Evolutionary conservation across 2,329 filamentous ascomycete species (phyloP), one percentile per base, ranked within the genome.

Genomic region (Myriosclerotinia scirpicola): DNA sequence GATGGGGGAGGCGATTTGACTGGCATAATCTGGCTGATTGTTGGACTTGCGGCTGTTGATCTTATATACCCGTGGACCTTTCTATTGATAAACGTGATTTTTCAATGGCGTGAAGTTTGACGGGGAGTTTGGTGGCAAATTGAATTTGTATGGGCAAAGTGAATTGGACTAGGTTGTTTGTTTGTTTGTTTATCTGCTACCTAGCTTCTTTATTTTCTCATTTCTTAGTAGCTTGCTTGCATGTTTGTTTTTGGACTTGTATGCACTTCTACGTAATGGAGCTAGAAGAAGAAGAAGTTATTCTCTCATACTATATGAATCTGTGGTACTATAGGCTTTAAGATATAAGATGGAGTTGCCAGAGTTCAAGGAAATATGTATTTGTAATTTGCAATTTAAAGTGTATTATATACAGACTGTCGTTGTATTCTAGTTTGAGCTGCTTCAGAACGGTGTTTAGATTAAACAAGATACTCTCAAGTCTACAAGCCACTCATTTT

Each of bases 301-400:
- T 38, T 22, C 12, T 42, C 38, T 30, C 8, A 58, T 7, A 30
- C 2, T 3, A 34, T 4, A 44, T 8, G 22, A 56, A 20, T 38
- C 30, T n/a, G 5, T 14, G 34, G 17, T 38, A 12, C 15, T 3
- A 8, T 20, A 14, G 8, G 3, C 30, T 11, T 20, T 9, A 1
- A n/a, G 30, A 12, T 8, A 30, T 44, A 1, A 58, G 22, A 34
- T 3, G 30, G 30, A 5, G 4, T 34, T 34, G 30, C 3, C 20
- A 26, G 17, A 44, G 14, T 44, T n/a, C 20, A 30, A 44, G 20
- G 8, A 20, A 1, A 30, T 34, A 34, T 4, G 1, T 5, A 14
- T 1, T 5, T 9, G 42, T 2, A 14, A 44, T 11, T 5, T 6
- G 0, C 0, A 9, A 12, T 5, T 2, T 26, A 6, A 5, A 42